Evolutionary conservation across 2,329 filamentous ascomycete species (phyloP).

Genomic region (Talaromyces sp.): DNA sequence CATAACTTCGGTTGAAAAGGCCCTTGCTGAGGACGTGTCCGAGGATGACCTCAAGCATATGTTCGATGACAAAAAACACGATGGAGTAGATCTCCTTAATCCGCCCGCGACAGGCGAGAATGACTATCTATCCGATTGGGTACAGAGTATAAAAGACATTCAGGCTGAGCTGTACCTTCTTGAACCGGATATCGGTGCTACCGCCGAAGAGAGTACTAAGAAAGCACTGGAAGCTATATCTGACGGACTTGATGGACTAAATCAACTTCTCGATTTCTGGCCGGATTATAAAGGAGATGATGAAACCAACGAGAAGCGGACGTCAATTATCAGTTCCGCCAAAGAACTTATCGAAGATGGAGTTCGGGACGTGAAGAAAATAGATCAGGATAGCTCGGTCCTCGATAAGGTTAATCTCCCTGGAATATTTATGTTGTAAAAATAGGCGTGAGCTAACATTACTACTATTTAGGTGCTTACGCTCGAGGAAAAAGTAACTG

Average conservation of each 20-base stretch:
- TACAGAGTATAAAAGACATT: neutral
- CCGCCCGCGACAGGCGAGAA: no score
- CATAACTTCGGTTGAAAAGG: neutral
- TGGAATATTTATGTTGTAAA: no score
- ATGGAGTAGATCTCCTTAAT: no score
- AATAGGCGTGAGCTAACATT: no score
- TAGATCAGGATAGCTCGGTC: no score
- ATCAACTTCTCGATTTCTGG: neutral
- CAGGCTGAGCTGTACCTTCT: neutral
- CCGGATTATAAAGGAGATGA: neutral
- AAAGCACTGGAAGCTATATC: neutral
- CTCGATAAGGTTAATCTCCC: no score
- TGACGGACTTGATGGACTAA: neutral
- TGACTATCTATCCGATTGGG: neutral
- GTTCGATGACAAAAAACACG: no score
- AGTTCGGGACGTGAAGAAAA: neutral
- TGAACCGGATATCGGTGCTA: neutral
- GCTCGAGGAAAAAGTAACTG: neutral
- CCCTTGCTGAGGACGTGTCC: neutral
- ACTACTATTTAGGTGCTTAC: neutral
- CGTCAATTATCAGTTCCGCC: neutral
- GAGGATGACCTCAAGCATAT: no score
- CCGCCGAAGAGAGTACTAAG: neutral
- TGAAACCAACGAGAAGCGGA: neutral
- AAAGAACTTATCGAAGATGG: neutral